Base-by-base conservation (phyloP, 2,329 filamentous ascomycete species). In the Apiospora arundinis region DNA sequence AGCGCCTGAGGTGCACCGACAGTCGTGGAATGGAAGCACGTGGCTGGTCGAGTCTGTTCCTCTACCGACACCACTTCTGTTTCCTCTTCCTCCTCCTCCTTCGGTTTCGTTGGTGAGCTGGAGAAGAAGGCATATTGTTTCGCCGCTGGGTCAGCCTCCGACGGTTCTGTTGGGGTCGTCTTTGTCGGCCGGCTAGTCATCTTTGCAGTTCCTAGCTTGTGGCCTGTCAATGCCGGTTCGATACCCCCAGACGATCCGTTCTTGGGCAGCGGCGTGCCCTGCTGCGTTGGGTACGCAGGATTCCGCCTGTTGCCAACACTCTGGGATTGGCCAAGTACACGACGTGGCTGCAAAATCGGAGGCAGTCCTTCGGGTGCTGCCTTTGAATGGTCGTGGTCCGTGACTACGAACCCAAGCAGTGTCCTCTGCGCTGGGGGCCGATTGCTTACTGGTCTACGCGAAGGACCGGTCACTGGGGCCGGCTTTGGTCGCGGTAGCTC, bases 61-160 rank as follows among this genome's bases (percentile, higher is more conserved):
- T 81, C 83, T 25, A 74, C 70, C 72, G 73, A 76, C 18, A 78
- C 76, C 5, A 79, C 75, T 46, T 78, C 77, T 23, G 78, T 73
- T 44, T 78, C 77, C 23, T 78, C 74, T 1, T 73, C 76, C 7
- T 73, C 67, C 21, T 77, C 70, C 49, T 56, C 63, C 52, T 63
- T 69, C 69, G n/a, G 78, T 73, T 37, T 70, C 69, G 73, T 74
- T 11, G 89, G 88, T 23, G 89, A 89, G 79, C 89, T 91, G 0
- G 88, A 90, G 76, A 91, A 90, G 73, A 85, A 87, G 0, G 84
- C 78, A 74, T 93, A 92, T 9, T 81, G 80, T 68, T 85, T 86
- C 56, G 72, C 67, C 32, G 74, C 52, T 7, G 44, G 37, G 12
- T 4, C 68, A 21, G 70, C 69, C 37, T 71, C 63, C 63, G 60